Percentiles rank a stretch among this genome's conserved stretches.
These are phyloP conservation scores for Macrocybe sp. DNA, from an alignment of 1,284 basidiomycete genomes.

Conservation along the genomic window DNA sequence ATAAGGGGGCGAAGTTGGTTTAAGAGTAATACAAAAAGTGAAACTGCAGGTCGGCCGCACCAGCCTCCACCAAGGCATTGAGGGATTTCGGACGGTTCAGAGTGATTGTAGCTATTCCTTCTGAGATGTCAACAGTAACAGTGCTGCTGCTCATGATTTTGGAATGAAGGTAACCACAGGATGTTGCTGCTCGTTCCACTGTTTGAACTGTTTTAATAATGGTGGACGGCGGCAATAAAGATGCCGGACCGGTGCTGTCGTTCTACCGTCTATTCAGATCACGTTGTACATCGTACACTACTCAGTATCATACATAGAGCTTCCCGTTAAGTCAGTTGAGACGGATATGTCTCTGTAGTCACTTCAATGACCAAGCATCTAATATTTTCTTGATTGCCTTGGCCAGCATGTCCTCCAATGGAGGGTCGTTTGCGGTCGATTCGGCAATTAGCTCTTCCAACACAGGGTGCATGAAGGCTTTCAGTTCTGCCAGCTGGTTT, in stretches of 20 bases:
- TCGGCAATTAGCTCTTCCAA: conserved; percentile 39
- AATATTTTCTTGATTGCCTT: conserved; percentile 39
- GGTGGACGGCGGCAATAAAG: not conserved
- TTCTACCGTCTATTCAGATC: not conserved
- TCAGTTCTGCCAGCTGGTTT: too few relatives aligned
- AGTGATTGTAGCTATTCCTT: conserved; percentile 65
- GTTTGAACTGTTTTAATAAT: not conserved
- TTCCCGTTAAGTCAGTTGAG: not conserved
- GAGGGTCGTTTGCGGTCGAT: conserved; percentile 23
- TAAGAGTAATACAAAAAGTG: not conserved
- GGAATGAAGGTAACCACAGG: too few relatives aligned
- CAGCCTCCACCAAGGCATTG: conserved; percentile 57
- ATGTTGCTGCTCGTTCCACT: too few relatives aligned
- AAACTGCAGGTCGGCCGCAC: conserved; percentile 26
- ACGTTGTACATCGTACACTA: too few relatives aligned
- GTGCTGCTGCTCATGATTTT: conserved; percentile 22
- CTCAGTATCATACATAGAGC: not conserved
- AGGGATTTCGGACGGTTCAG: conserved; percentile 54
- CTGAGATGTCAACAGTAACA: conserved; percentile 43
- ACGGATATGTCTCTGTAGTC: not conserved
- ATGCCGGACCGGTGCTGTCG: not conserved
- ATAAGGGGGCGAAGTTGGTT: not conserved
- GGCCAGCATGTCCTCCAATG: conserved; percentile 42
- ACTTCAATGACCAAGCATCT: conserved; percentile 35
- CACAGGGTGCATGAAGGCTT: conserved; percentile 32